A percentile compares a stretch with the other conserved stretches of the same genome.
phyloP scores from a whole-genome alignment of 192 early-diverging fungal species.

The Coemansia sp. region DNA sequence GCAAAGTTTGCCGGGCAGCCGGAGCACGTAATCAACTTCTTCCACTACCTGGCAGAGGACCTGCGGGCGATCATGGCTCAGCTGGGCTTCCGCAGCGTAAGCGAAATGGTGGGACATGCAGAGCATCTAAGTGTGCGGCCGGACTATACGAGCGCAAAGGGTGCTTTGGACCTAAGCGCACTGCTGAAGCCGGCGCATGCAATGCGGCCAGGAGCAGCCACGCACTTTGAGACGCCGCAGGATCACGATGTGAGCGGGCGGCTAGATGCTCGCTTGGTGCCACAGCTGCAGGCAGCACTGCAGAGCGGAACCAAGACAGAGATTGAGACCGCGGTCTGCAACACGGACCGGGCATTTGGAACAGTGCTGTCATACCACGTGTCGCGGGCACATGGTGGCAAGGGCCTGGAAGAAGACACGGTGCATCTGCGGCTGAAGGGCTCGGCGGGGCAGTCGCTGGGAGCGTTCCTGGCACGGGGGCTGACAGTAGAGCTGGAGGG shows the following conservation, averaged over 20 bases:
- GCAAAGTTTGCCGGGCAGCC: slow-evolving; percentile 92
- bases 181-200: slow-evolving; percentile 85
- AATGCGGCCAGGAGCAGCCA: slow-evolving; percentile 85
- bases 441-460: slow-evolving; percentile 94
- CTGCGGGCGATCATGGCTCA: slow-evolving; percentile 88
- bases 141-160: slow-evolving; percentile 73
- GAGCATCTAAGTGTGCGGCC: slow-evolving; percentile 83
- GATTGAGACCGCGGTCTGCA: slow-evolving; percentile 69
- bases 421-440: slow-evolving; percentile 84
- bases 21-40: slow-evolving; percentile 99
- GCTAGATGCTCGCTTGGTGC: slow-evolving; percentile 84
- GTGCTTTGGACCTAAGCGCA: slow-evolving; percentile 76
- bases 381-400: slow-evolving; percentile 71
- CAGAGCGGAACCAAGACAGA: slow-evolving; percentile 56
- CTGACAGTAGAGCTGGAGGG: slow-evolving; percentile 91
- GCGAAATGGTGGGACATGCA: slow-evolving; percentile 94
- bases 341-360: slow-evolving; percentile 95
- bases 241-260: slow-evolving; percentile 85
- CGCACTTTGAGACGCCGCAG: slow-evolving; percentile 77
- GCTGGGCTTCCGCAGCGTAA: slow-evolving; percentile 88
- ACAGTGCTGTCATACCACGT: slow-evolving; percentile 90
- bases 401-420: slow-evolving; percentile 81
- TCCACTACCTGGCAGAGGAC: slow-evolving; percentile 96
- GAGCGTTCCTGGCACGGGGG: slow-evolving; percentile 90
- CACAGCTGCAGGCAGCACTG: slow-evolving; percentile 74